Conservation (phyloP, 495 filamentous ascomycete genomes). For the Neurospora sp. region DNA sequence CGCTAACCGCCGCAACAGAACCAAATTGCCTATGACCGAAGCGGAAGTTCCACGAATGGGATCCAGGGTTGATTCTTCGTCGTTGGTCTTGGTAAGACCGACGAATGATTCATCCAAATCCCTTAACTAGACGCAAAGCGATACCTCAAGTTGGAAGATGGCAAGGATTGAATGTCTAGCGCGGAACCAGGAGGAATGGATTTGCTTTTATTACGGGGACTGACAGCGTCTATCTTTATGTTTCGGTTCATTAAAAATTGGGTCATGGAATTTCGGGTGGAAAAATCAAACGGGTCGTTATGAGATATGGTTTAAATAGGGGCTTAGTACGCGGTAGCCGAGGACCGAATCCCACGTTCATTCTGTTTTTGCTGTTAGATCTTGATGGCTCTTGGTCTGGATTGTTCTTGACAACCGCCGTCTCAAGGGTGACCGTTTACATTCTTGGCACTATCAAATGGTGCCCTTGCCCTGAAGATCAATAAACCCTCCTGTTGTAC, state of each 20-base stretch:
- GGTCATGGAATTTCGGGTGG: neutral
- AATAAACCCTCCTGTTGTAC: neutral
- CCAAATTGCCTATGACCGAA: neutral
- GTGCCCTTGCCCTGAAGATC: neutral
- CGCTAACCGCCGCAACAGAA: neutral
- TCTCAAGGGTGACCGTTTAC: neutral
- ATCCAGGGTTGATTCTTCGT: neutral
- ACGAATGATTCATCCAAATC: neutral
- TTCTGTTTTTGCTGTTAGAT: neutral
- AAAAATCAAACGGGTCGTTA: neutral
- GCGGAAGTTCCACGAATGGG: neutral
- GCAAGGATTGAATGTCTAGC: neutral
- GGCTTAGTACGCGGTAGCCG: neutral
- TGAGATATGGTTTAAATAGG: neutral
- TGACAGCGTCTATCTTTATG: neutral
- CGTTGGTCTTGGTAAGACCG: neutral
- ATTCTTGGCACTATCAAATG: neutral
- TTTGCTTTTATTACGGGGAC: neutral
- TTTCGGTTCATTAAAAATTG: neutral
- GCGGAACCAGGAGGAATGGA: neutral
- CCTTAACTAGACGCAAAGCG: neutral
- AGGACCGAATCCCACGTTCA: neutral
- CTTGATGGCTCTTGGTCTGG: conserved; percentile 1
- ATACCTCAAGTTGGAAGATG: neutral
- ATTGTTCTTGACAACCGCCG: neutral